Evolutionary conservation across 225 moss, liverwort and hornwort species (phyloP).

Genomic region (Physcomitrellopsis africana): DNA sequence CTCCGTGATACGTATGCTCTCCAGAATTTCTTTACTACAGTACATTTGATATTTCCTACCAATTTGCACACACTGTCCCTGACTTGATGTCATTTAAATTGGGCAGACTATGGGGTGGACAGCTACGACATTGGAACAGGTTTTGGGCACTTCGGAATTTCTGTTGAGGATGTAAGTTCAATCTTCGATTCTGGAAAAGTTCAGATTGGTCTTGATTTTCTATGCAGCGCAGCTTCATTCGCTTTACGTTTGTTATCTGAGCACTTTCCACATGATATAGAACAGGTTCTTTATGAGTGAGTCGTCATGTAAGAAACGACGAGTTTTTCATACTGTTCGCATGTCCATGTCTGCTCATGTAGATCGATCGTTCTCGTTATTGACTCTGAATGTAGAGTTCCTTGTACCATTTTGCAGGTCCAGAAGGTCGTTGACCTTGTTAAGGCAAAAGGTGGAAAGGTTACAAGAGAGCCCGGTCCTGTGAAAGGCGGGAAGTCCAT

Average conservation of each 20-base stretch:
- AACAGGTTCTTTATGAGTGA: not conserved
- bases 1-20: not conserved
- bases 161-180: conserved; percentile 89
- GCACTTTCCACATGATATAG: not conserved
- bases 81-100: conserved; percentile 8
- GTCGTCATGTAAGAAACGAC: not conserved
- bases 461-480: conserved; percentile 92
- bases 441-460: conserved; percentile 92
- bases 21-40: not conserved
- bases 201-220: not conserved
- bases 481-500: conserved; percentile 92
- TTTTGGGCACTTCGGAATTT: conserved; percentile 96
- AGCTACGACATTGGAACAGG: conserved; percentile 91
- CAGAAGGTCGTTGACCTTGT: conserved; percentile 87
- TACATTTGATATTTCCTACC: not conserved
- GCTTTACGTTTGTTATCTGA: not conserved
- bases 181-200: not conserved
- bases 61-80: not conserved
- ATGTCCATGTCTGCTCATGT: not conserved
- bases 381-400: conserved; percentile 16
- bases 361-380: not conserved
- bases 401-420: conserved; percentile 52
- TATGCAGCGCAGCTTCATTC: not conserved
- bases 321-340: no score
- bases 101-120: conserved; percentile 90